Percentiles rank a stretch among this genome's conserved stretches.
phyloP scores from a whole-genome alignment of 2,329 filamentous ascomycete species.

The Pestalotiopsis sp. region DNA sequence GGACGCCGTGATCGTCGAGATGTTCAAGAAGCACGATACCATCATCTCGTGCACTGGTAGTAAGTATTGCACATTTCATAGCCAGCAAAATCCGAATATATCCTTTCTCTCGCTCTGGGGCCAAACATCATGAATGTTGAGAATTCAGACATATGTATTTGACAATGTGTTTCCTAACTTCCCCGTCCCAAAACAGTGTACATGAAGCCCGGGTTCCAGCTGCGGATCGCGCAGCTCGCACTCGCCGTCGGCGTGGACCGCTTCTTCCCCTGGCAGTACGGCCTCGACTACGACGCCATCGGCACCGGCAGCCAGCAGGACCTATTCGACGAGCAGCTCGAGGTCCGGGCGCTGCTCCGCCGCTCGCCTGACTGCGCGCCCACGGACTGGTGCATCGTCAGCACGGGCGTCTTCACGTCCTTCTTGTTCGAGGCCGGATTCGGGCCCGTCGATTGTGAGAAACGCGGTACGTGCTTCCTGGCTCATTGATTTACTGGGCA shows the following conservation, averaged over 20 bases:
- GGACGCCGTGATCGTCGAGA: conserved; percentile 37
- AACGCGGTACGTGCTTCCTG: conserved; percentile 14
- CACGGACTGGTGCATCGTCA: conserved; percentile 65
- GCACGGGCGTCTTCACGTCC: conserved; percentile 71
- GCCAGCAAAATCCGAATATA: background rate
- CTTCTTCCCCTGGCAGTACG: conserved; percentile 76
- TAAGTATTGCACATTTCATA: background rate
- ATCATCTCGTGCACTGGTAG: conserved; percentile 62
- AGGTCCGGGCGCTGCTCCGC: conserved; percentile 56
- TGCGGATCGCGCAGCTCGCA: conserved; percentile 59
- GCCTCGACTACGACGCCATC: conserved; percentile 70
- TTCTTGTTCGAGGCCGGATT: conserved; percentile 68
- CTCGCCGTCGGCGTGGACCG: conserved; percentile 50
- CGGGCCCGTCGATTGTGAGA: conserved; percentile 58
- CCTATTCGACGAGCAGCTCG: conserved; percentile 69
- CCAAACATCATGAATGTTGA: too few species aligned
- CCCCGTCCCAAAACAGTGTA: conserved; percentile 42
- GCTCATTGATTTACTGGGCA: background rate
- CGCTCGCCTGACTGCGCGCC: conserved; percentile 34
- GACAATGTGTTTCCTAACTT: background rate
- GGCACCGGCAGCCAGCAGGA: conserved; percentile 61
- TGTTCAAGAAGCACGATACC: conserved; percentile 51
- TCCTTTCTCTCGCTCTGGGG: background rate
- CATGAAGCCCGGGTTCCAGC: conserved; percentile 55
- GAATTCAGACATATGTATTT: too few species aligned